phyloP scores from a whole-genome alignment of 2,329 filamentous ascomycete genomes.

The Aspergillus sp. region DNA sequence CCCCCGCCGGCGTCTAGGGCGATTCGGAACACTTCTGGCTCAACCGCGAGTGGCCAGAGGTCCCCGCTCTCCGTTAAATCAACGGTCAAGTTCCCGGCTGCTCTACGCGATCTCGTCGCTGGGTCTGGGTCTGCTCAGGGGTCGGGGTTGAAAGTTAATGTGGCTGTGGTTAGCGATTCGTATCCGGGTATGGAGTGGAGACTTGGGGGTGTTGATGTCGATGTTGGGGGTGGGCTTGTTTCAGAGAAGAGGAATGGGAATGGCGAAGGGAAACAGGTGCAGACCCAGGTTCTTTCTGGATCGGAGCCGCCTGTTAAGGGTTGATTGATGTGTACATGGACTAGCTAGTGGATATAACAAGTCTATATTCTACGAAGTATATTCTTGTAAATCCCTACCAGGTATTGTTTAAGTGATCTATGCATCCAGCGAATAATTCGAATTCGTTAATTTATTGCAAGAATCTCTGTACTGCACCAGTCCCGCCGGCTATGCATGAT shows the following conservation, averaged over 20 bases:
- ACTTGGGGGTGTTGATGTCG: slow-evolving; percentile 42
- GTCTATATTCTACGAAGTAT: no score
- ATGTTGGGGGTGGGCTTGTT: slow-evolving; percentile 25
- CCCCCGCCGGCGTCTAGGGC: slow-evolving; percentile 24
- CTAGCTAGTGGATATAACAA: no score
- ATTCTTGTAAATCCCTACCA: no score
- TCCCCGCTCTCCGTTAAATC: slow-evolving; percentile 16
- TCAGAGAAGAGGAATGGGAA: neutral
- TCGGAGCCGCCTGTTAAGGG: neutral
- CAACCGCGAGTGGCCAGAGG: slow-evolving; percentile 9
- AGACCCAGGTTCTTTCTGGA: neutral
- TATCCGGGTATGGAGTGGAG: slow-evolving; percentile 69
- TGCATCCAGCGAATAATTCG: no score
- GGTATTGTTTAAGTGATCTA: no score
- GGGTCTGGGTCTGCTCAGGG: slow-evolving; percentile 17
- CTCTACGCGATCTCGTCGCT: slow-evolving; percentile 7
- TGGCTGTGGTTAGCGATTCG: slow-evolving; percentile 73
- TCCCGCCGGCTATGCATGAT: no score
- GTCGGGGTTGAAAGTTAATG: slow-evolving; percentile 54
- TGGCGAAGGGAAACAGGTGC: no score
- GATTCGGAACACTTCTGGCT: slow-evolving; percentile 6
- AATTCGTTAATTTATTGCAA: no score
- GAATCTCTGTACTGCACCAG: no score
- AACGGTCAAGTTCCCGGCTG: slow-evolving; percentile 22
- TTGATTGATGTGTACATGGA: neutral